These are phyloP conservation scores for Verticillium nonalfalfae DNA, from an alignment of 2,329 filamentous ascomycete genomes.

Conservation along the genomic window DNA sequence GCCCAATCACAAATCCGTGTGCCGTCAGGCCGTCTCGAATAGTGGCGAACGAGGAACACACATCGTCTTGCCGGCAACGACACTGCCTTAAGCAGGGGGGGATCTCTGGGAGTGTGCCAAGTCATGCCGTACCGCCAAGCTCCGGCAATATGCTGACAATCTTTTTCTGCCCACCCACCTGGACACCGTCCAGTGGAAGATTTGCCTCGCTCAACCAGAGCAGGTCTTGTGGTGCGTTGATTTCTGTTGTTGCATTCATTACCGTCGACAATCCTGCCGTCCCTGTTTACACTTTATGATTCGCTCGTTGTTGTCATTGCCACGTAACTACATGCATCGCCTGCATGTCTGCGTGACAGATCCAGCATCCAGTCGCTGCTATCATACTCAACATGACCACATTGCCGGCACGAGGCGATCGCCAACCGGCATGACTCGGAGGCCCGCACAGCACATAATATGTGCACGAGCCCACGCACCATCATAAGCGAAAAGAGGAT, in stretches of 20 bases:
- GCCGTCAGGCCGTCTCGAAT: not conserved
- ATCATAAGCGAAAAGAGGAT: conserved; percentile 5
- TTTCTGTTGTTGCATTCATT: not conserved
- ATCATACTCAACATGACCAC: not conserved
- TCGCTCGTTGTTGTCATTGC: not conserved
- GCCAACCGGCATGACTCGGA: not conserved
- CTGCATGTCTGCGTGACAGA: not conserved
- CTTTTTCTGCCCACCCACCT: not conserved
- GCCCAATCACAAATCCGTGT: not conserved
- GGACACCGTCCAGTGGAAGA: not conserved
- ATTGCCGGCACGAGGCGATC: not conserved
- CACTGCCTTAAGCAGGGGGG: not conserved
- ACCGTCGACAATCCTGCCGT: not conserved
- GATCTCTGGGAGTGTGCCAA: not conserved
- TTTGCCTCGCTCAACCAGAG: not conserved
- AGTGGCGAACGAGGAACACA: not conserved
- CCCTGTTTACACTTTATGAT: not conserved
- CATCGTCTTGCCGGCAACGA: not conserved
- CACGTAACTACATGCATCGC: not conserved
- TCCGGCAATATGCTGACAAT: not conserved
- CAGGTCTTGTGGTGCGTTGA: not conserved
- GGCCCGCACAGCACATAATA: conserved; percentile 2
- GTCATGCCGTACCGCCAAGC: not conserved
- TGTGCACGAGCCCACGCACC: conserved; percentile 7
- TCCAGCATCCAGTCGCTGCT: not conserved